Evolutionary conservation across 2,329 filamentous ascomycete genomes (phyloP), one percentile per base, ranked within the genome.

Genomic region (Apiospora malaysiana): DNA sequence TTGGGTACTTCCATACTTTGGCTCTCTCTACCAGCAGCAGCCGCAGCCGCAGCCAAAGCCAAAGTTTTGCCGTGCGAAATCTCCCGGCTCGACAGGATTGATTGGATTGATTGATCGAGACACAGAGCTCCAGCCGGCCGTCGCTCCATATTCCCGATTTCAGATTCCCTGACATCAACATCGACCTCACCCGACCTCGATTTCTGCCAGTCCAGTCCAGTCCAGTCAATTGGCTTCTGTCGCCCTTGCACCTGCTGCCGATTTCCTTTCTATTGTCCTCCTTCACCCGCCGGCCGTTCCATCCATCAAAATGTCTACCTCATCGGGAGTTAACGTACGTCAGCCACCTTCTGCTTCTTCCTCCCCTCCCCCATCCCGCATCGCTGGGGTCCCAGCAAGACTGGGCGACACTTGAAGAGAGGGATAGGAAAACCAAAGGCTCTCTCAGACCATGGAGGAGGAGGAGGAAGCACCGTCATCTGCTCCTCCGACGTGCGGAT

Each of bases 311-410:
- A 92, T 92, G 90, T 88, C 89, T 83, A 80, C 85, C 74, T 86
- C 89, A 76, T 90, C 91, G 81, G 90, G 90, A 86, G 89, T 91
- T 81, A 92, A 92, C 83, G 90, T 92, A 85, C 75, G 86, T 67
- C 9, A 21, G 9, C 56, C 51, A 18, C 8, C 5, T 27, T 63
- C 45, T n/a, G 4, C 14, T 43, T 42, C 69, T 25, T 12, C 63
- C 42, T 5, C 9, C 37, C 23, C 32, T 27, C 42, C 32, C 63
- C 63, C 37, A 2, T 25, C 23, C 63, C 37, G 37, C 63, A 23
- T 42, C 42, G 43, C 63, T 23, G 7, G 27, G n/a, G 14, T 25
- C n/a, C n/a, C n/a, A n/a, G 10, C 6, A 37, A 12, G 37, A 23
- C 23, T n/a, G 14, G 16, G 63, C 63, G n/a, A 25, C 14, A 42